Evolutionary conservation across 1,139 yeast genomes (phyloP).

Genomic region (Debaryomycetaceae sp.): DNA sequence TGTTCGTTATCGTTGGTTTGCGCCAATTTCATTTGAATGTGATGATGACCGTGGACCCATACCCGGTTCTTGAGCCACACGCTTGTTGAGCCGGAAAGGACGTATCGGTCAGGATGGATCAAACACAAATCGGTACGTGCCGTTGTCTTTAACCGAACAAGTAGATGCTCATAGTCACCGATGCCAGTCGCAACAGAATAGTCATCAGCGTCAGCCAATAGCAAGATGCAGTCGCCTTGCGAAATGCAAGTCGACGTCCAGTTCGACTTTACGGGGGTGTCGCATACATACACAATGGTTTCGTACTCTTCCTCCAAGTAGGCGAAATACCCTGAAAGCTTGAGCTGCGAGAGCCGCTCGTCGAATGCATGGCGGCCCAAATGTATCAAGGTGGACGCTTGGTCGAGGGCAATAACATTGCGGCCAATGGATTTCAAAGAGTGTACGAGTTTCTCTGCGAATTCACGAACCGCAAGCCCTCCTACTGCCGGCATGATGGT

Average conservation of each 20-base stretch:
- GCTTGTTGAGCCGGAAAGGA: constrained; percentile 75
- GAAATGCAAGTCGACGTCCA: constrained; percentile 93
- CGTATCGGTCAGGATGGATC: constrained; percentile 73
- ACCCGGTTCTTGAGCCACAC: constrained; percentile 74
- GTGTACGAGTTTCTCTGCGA: constrained; percentile 60
- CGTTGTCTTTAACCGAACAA: constrained; percentile 68
- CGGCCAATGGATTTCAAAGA: constrained; percentile 69
- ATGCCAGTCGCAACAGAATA: constrained; percentile 54
- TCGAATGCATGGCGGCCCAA: constrained; percentile 92
- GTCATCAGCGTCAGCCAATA: constrained; percentile 59
- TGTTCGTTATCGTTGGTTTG: constrained; percentile 7
- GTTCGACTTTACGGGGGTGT: constrained; percentile 67
- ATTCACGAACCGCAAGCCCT: constrained; percentile 77
- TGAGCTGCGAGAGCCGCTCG: constrained; percentile 64
- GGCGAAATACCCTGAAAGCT: constrained; percentile 81
- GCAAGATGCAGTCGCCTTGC: constrained; percentile 83
- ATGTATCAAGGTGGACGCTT: constrained; percentile 68
- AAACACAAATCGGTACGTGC: constrained; percentile 84
- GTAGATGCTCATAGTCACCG: constrained; percentile 76
- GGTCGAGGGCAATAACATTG: constrained; percentile 68
- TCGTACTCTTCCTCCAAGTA: constrained; percentile 85
- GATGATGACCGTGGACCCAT: constrained; percentile 94
- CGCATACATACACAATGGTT: constrained; percentile 81
- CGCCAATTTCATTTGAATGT: constrained; percentile 50
- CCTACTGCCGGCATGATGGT: constrained; percentile 70